These are phyloP conservation scores for Pseudocercospora vitis DNA, from an alignment of 2,329 filamentous ascomycete genomes.

Conservation along the genomic window DNA sequence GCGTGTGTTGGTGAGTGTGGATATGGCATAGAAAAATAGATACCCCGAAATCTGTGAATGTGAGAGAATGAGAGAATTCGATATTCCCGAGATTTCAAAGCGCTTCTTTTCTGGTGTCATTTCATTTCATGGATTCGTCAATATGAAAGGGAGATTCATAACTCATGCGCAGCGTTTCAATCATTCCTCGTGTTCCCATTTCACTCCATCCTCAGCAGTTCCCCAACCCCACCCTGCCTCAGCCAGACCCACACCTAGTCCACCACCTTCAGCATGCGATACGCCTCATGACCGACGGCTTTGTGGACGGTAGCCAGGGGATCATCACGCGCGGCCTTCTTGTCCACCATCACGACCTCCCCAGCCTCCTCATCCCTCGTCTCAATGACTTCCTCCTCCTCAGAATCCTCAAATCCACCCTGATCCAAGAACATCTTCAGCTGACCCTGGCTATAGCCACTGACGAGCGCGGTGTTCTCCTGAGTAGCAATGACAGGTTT, in stretches of 20 bases:
- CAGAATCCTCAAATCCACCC: slow-evolving; percentile 46
- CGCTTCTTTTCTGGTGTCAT: too few relatives aligned
- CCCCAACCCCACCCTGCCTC: too few relatives aligned
- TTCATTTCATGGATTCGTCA: too few relatives aligned
- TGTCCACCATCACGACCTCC: slow-evolving; percentile 30
- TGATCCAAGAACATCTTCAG: slow-evolving; percentile 58
- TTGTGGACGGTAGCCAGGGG: slow-evolving; percentile 50
- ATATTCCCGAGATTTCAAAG: too few relatives aligned
- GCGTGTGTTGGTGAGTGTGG: not conserved
- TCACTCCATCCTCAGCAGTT: too few relatives aligned
- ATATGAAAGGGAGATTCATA: too few relatives aligned
- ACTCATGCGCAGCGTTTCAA: not conserved
- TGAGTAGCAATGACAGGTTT: slow-evolving; percentile 54
- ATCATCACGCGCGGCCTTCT: slow-evolving; percentile 42
- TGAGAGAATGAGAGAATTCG: not conserved
- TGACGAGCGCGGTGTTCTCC: slow-evolving; percentile 52
- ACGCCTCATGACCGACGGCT: slow-evolving; percentile 55
- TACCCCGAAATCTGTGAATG: too few relatives aligned
- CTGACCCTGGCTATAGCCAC: slow-evolving; percentile 59
- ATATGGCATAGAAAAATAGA: not conserved
- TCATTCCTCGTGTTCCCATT: too few relatives aligned
- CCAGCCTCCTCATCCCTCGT: slow-evolving; percentile 29
- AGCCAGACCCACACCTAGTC: slow-evolving; percentile 43
- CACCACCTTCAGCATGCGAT: slow-evolving; percentile 56
- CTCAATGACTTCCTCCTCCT: slow-evolving; percentile 39